Percentiles rank a stretch among this genome's conserved stretches.
Evolutionary conservation across 2,329 filamentous ascomycete species (phyloP).

Genomic region (Colletotrichum aenigma): DNA sequence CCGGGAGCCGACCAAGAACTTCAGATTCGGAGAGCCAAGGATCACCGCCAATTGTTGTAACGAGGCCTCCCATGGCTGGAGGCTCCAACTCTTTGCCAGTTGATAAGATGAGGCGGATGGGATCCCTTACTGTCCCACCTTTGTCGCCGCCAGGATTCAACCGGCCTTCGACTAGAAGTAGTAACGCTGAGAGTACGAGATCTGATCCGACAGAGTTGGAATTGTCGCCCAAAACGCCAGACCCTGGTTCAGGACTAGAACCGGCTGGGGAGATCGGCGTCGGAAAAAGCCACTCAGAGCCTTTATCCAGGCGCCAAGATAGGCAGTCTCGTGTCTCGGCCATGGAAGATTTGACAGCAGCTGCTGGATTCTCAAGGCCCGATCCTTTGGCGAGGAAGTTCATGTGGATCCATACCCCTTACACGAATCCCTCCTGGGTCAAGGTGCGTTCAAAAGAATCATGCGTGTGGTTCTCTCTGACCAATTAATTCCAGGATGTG

Average conservation of each 20-base stretch:
- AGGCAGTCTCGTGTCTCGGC: conserved; percentile 2
- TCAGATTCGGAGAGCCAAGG: conserved; percentile 12
- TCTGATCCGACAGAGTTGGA: conserved; percentile 35
- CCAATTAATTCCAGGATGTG: not conserved
- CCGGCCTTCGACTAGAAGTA: conserved; percentile 32
- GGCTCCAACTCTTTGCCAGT: conserved; percentile 12
- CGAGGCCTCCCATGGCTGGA: conserved; percentile 28
- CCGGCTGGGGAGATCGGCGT: not conserved
- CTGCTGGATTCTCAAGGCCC: conserved; percentile 41
- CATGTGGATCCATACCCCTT: conserved; percentile 62
- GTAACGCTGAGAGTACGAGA: conserved; percentile 26
- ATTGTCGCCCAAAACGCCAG: conserved; percentile 24
- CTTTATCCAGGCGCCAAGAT: not conserved
- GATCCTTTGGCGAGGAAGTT: conserved; percentile 49
- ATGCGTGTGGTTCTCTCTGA: not conserved
- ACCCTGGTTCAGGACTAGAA: not conserved
- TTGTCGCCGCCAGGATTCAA: conserved; percentile 29
- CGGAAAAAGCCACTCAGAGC: not conserved
- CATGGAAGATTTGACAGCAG: conserved; percentile 34
- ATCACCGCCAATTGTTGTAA: conserved; percentile 42
- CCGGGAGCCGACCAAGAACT: conserved; percentile 7
- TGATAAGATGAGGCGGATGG: not conserved
- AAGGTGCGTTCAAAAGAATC: conserved; percentile 41
- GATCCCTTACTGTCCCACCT: conserved; percentile 36
- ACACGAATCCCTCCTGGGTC: conserved; percentile 63